Evolutionary conservation across 2,329 filamentous ascomycete species (phyloP), one percentile per base, ranked within the genome.

Genomic region (Colletotrichum coccodes): DNA sequence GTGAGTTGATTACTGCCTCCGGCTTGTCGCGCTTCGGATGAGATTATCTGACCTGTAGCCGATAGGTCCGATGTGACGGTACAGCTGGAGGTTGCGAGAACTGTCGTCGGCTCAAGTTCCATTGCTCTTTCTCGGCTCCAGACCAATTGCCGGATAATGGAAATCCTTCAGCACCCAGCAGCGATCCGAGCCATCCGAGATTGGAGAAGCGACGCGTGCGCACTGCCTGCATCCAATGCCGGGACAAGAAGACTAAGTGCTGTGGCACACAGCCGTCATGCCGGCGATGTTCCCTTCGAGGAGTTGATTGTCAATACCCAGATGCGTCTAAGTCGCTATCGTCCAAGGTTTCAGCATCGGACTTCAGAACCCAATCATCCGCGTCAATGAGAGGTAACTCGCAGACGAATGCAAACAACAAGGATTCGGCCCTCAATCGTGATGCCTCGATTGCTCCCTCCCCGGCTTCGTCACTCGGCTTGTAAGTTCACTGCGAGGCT

Each of bases 211-310:
- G 67, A 3, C 56, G 67, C 11, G 67, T 70, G 26, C 62, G 67
- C 23, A 61, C 62, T 38, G 67, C 67, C 3, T 70, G 67, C 50
- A 53, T 66, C 2, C 49, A 54, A 23, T 70, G 67, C 18, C 18
- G 67, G 9, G 62, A 66, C 14, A 65, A 65, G 44, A 70, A 70
- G 46, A 66, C 67, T 4, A 70, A 70, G 28, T 70, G 67, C 28
- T 66, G 56, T 4, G 67, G 67, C 2, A 66, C 62, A 0, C 63
- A 66, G 12, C 67, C 67, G 5, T 57, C 57, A 3, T 70, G 67
- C 38, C 44, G 52, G 23, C 49, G 67, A 2, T 70, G 67, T 16
- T 46, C 42, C 16, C 42, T 50, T 9, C 64, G 52, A 18, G 62
- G 67, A 5, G 26, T 56, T 3, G 50, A 44, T 9, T 70, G 67